Evolutionary conservation across 2,329 filamentous ascomycete species (phyloP).

Genomic region (Orbilia ellipsospora): DNA sequence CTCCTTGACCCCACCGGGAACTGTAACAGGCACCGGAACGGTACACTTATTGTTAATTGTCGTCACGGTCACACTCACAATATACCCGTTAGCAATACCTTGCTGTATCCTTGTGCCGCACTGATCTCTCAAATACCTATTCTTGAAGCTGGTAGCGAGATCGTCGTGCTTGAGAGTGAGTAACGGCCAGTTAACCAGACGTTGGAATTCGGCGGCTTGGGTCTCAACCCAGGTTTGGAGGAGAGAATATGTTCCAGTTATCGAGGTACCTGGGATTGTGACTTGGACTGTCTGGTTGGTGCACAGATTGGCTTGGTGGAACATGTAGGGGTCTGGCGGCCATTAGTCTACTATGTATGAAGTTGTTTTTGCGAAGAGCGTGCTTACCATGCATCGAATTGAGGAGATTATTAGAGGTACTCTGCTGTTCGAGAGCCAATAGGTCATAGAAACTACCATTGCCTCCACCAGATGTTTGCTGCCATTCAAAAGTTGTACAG

Average conservation of each 20-base stretch:
- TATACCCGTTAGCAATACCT: constrained; percentile 17
- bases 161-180: constrained; percentile 70
- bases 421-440: constrained; percentile 66
- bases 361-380: background rate
- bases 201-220: constrained; percentile 67
- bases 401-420: constrained; percentile 69
- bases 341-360: background rate
- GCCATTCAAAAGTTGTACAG: constrained; percentile 72
- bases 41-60: constrained; percentile 65
- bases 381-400: constrained; percentile 41
- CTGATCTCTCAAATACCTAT: constrained; percentile 68
- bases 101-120: constrained; percentile 66
- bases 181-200: constrained; percentile 69
- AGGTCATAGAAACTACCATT: constrained; percentile 68
- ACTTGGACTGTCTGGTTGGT: constrained; percentile 65
- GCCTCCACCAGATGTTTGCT: constrained; percentile 66
- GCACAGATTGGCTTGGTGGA: constrained; percentile 73
- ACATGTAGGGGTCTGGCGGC: constrained; percentile 68
- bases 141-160: constrained; percentile 66
- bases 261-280: constrained; percentile 62
- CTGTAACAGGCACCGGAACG: constrained; percentile 68
- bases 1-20: constrained; percentile 64
- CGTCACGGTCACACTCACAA: constrained; percentile 63
- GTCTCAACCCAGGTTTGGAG: constrained; percentile 71
- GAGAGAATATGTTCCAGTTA: constrained; percentile 65